These are phyloP conservation scores for Candida loeiensis DNA, from an alignment of 805 yeast genomes.

Conservation along the genomic window DNA sequence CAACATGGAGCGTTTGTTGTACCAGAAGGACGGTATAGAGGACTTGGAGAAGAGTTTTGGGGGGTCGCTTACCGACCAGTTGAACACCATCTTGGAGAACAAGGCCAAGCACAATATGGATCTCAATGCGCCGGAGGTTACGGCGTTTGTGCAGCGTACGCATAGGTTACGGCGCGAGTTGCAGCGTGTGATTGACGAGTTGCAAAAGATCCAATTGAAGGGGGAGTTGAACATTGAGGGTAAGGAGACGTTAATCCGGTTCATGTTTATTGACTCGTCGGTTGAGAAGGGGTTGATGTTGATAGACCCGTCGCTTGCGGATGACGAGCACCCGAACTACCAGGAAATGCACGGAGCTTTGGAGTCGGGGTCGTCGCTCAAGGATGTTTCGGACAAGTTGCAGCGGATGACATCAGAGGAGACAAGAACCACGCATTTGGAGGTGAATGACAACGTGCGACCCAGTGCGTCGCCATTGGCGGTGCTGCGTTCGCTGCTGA, in stretches of 20 bases:
- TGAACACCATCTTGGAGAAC: constrained; percentile 29
- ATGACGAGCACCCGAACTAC: constrained; percentile 11
- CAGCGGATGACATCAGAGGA: constrained; percentile 9
- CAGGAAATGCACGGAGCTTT: constrained; percentile 2
- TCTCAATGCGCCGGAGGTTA: constrained; percentile 30
- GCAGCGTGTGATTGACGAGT: constrained; percentile 39
- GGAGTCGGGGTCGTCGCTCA: constrained; percentile 1
- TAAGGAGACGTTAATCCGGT: constrained; percentile 68
- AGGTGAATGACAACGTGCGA: background rate
- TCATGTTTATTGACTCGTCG: constrained; percentile 67
- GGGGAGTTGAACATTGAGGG: constrained; percentile 61
- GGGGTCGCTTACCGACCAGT: constrained; percentile 27
- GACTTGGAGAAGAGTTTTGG: constrained; percentile 6
- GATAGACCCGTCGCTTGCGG: constrained; percentile 33
- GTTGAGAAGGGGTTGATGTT: constrained; percentile 53
- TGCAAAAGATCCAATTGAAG: constrained; percentile 55
- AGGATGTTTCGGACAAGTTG: constrained; percentile 3
- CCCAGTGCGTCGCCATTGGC: constrained; percentile 13
- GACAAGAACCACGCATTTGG: constrained; percentile 1
- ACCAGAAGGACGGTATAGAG: constrained; percentile 18
- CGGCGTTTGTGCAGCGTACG: constrained; percentile 25
- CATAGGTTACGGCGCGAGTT: constrained; percentile 28
- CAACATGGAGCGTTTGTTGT: constrained; percentile 65
- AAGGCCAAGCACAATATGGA: constrained; percentile 33
- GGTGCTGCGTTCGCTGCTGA: constrained; percentile 22